A percentile compares a stretch with the other conserved stretches of the same genome.
Evolutionary conservation across 257 asterid species (phyloP).

Genomic region (Fraxinus anomala): DNA sequence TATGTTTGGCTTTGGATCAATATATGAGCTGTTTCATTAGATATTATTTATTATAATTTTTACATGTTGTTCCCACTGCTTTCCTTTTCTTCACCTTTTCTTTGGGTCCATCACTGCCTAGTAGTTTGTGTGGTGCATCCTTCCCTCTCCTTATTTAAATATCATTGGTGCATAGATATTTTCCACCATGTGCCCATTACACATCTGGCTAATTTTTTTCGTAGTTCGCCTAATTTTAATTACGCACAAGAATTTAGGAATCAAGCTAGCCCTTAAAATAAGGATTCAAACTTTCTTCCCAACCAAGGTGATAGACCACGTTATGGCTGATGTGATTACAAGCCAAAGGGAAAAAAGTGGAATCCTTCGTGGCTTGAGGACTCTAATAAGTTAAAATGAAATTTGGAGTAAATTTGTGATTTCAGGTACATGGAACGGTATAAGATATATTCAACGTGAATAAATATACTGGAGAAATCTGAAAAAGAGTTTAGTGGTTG

Average conservation of each 20-base stretch:
- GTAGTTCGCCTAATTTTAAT: not conserved
- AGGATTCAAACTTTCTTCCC: too few relatives aligned
- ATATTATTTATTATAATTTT: slow-evolving; percentile 8
- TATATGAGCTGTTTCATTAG: not conserved
- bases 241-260: too few relatives aligned
- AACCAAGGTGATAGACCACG: too few relatives aligned
- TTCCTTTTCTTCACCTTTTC: not conserved
- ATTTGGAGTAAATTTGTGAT: not conserved
- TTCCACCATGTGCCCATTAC: slow-evolving; percentile 6
- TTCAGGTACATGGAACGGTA: not conserved
- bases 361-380: too few relatives aligned
- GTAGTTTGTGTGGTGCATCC: not conserved
- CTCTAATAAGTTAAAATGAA: too few relatives aligned
- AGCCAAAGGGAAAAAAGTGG: too few relatives aligned
- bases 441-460: too few relatives aligned
- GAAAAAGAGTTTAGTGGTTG: not conserved
- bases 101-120: not conserved
- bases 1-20: not conserved
- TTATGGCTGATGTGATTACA: too few relatives aligned
- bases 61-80: not conserved
- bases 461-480: too few relatives aligned
- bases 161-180: not conserved
- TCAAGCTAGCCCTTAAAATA: too few relatives aligned
- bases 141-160: slow-evolving; percentile 12
- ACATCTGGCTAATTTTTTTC: not conserved